These are phyloP conservation scores for Leptographium galeiforme DNA, from an alignment of 2,329 filamentous ascomycete genomes.

Conservation along the genomic window DNA sequence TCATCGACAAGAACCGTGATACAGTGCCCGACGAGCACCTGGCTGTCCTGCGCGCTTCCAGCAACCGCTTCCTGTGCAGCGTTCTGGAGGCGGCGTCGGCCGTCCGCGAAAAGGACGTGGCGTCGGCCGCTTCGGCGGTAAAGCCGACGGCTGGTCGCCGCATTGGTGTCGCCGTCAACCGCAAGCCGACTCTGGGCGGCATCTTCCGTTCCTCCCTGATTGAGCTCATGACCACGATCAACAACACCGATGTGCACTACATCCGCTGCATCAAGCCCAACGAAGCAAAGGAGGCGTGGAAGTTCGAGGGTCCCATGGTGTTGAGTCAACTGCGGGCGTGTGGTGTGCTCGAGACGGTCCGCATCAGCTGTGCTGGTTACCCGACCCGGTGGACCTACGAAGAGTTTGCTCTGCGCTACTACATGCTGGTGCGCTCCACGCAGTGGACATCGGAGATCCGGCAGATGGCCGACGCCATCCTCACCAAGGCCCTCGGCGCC, in stretches of 20 bases:
- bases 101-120: constrained; percentile 79
- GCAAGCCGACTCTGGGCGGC: constrained; percentile 91
- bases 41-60: constrained; percentile 74
- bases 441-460: constrained; percentile 91
- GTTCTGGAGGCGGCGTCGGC: constrained; percentile 76
- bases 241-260: constrained; percentile 95
- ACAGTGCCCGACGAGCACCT: constrained; percentile 98
- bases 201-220: constrained; percentile 99
- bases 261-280: constrained; percentile 99
- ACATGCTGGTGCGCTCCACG: constrained; percentile 85
- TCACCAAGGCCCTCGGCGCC: constrained; percentile 75
- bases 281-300: constrained; percentile 91
- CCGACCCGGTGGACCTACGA: constrained; percentile 98
- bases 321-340: constrained; percentile 92
- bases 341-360: constrained; percentile 95
- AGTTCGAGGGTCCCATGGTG: constrained; percentile 98
- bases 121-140: constrained; percentile 50
- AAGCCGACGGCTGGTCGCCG: constrained; percentile 71
- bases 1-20: constrained; percentile 98
- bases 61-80: constrained; percentile 70
- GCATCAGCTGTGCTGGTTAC: constrained; percentile 94
- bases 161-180: constrained; percentile 82
- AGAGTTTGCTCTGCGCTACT: constrained; percentile 93
- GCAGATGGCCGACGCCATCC: constrained; percentile 84
- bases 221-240: constrained; percentile 95